Evolutionary conservation across 805 yeast genomes (phyloP), one percentile per base, ranked within the genome.

Genomic region (Nadsonia fulvescens): DNA sequence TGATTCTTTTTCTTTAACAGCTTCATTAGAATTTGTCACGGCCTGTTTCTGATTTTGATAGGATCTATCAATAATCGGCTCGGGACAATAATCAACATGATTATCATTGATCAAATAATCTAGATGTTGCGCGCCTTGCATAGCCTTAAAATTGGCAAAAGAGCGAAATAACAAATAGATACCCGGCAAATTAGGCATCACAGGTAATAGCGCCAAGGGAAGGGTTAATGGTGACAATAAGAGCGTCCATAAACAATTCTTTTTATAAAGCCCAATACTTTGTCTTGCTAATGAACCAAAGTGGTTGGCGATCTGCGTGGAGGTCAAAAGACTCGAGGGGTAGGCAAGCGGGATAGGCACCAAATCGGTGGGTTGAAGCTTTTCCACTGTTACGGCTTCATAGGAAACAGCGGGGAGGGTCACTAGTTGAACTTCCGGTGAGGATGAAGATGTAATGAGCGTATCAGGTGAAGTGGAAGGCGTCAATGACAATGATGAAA

Each of bases 131-230:
- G 78, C 75, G 0, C 94, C 94, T 21, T 65, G 46, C 33, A 62
- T 54, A 1, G 93, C 93, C 39, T 74, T 75, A 43, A 71, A 60
- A 46, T 86, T 79, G 44, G 93, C 79, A 52, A 81, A 83, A 11
- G 75, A 59, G 33, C 96, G 58, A 44, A 75, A 83, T 3, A 75
- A 58, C 22, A 83, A 49, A 41, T 81, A 86, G 42, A 86, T 75
- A 0, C 93, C 93, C 0, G 96, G 96, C 12, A 83, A 65, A 40
- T 83, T 83, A 12, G 96, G 96, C 3, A 82, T 46, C n/a, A 83
- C 58, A 0, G 96, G 96, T 1, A 86, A 43, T 22, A 81, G 38
- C 0, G 79, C 82, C 22, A 83, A 46, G 2, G 96, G 96, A 3
- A 79, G 38, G 0, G 91, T 69, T 23, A 83, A 35, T 2, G 95